Evolutionary conservation across 106 monocot species (phyloP), one percentile per base, ranked within the genome.

Genomic region (Apostasia shenzhenica): DNA sequence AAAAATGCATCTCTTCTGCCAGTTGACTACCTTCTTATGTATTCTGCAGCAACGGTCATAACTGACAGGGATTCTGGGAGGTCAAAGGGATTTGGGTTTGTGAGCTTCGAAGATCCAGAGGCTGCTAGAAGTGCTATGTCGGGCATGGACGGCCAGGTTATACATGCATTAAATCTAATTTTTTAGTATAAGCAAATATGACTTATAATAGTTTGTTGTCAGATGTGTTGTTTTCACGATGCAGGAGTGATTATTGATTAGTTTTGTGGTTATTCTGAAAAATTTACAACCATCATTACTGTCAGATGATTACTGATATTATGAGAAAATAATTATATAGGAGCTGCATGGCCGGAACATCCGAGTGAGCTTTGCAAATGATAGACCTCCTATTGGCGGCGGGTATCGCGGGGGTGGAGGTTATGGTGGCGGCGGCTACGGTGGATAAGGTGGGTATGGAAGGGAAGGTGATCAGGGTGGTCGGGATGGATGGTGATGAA

Each of bases 41-140:
- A 43, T 73, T 39, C 8, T 75, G 49, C 85, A 97, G 95, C 87
- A 9, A 78, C 71, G 67, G 82, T 97, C 52, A 97, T 97, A 39
- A 81, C 73, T 2, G 95, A 97, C 51, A 84, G 95, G 77, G 88
- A 89, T 7, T 74, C 82, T 42, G 95, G 95, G 57, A 89, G 84
- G 73, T 97, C 95, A 6, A 88, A 84, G 73, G 95, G 95, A 13
- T 97, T 92, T 74, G 95, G 95, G 5, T 97, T 97, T 83, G 88
- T 97, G 5, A 81, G 42, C 63, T 97, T 83, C 63, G 77, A 84
- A 10, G 73, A 53, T 47, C 67, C 70, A n/a, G 95, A 97, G 57
- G 59, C 82, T 72, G 92, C 95, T 13, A 79, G 49, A 11, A 47
- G 59, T 49, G 95, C 95, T 41, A 6, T 85, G 60, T 80, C 84